phyloP scores from a whole-genome alignment of 768 basidiomycete species.

The Xerocomellus intermedius region DNA sequence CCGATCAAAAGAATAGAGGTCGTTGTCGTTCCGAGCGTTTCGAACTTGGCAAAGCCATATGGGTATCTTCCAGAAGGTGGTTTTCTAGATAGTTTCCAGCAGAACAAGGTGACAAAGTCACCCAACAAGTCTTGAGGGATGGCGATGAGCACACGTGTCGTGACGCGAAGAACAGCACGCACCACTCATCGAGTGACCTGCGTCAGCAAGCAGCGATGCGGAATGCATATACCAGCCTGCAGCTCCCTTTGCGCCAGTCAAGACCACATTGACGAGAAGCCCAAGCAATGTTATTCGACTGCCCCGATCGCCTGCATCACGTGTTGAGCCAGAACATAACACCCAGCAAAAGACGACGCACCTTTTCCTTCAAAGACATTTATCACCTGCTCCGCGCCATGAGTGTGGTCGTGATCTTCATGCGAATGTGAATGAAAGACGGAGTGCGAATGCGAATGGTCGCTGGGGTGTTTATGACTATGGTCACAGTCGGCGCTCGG shows the following conservation, averaged over 20 bases:
- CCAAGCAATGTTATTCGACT: constrained; percentile 85
- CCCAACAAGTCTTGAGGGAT: constrained; percentile 66
- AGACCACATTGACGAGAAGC: constrained; percentile 72
- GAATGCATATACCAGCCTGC: constrained; percentile 92
- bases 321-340: background rate
- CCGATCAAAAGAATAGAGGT: constrained; percentile 85
- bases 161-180: constrained; percentile 27
- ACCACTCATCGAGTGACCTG: constrained; percentile 90
- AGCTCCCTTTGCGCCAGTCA: constrained; percentile 80
- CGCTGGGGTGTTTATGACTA: constrained; percentile 28
- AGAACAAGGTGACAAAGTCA: constrained; percentile 88
- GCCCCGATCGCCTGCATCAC: constrained; percentile 66
- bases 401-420: constrained; percentile 53
- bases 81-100: constrained; percentile 81
- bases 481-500: constrained; percentile 36
- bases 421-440: constrained; percentile 70
- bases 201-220: constrained; percentile 88
- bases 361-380: constrained; percentile 65
- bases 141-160: constrained; percentile 7
- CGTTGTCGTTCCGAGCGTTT: constrained; percentile 90
- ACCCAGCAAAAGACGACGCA: constrained; percentile 30
- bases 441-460: constrained; percentile 58
- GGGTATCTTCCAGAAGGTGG: constrained; percentile 81
- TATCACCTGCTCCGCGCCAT: constrained; percentile 67
- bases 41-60: constrained; percentile 91